phyloP scores from a whole-genome alignment of 345 rosid genomes.

The Cochlearia excelsa region DNA sequence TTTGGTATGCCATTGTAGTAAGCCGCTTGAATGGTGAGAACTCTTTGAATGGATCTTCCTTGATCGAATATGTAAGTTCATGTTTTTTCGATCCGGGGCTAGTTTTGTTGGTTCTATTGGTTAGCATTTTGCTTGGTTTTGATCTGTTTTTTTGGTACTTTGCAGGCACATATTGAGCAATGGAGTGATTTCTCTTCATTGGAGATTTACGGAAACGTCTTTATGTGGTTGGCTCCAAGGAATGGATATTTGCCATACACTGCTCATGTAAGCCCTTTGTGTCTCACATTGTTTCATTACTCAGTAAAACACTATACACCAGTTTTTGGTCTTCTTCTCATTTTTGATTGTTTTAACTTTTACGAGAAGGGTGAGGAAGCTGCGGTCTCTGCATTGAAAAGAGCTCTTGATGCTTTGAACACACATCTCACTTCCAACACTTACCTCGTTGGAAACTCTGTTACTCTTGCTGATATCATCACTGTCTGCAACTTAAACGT shows the following conservation, averaged over 20 bases:
- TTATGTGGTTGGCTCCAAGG: slow-evolving; percentile 59
- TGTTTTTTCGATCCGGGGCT: neutral
- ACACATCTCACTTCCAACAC: slow-evolving; percentile 70
- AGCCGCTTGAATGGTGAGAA: slow-evolving; percentile 57
- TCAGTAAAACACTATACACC: neutral
- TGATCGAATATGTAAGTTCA: slow-evolving; percentile 59
- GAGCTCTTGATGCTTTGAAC: slow-evolving; percentile 76
- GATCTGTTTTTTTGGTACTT: slow-evolving; percentile 16
- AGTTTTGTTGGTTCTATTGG: neutral
- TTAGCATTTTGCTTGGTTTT: neutral
- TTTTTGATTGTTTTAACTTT: slow-evolving; percentile 6
- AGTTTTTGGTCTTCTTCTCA: slow-evolving; percentile 3
- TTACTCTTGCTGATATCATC: slow-evolving; percentile 82
- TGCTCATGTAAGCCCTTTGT: slow-evolving; percentile 57
- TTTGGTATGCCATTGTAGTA: slow-evolving; percentile 42
- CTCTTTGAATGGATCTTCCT: slow-evolving; percentile 61
- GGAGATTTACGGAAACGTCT: slow-evolving; percentile 66
- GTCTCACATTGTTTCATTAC: neutral
- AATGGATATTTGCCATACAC: slow-evolving; percentile 48
- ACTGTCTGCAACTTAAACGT: slow-evolving; percentile 61
- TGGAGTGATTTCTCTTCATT: slow-evolving; percentile 81
- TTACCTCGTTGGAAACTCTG: slow-evolving; percentile 81
- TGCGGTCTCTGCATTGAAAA: slow-evolving; percentile 61
- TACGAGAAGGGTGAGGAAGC: slow-evolving; percentile 87
- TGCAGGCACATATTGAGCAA: slow-evolving; percentile 84